Evolutionary conservation across 495 filamentous ascomycete genomes (phyloP).

Genomic region (Thermothielavioides terrestris): DNA sequence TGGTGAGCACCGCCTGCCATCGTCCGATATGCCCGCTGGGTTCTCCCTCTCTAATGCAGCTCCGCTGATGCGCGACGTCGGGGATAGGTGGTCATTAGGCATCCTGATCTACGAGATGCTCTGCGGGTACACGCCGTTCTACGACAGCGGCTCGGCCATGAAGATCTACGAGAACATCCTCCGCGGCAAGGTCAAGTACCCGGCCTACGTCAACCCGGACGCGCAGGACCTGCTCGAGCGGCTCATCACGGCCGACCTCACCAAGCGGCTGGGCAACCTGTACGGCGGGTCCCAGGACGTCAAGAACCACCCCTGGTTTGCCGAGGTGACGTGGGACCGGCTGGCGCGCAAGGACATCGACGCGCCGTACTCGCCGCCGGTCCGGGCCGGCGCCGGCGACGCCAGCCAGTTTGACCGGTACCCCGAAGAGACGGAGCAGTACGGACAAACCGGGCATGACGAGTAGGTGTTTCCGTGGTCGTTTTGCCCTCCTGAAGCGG

Average conservation of each 20-base stretch:
- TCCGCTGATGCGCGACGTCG: no score
- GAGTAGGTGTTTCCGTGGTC: slow-evolving; percentile 65
- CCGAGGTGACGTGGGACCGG: slow-evolving; percentile 95
- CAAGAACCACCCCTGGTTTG: slow-evolving; percentile 92
- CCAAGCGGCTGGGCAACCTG: slow-evolving; percentile 89
- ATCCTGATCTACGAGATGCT: slow-evolving; percentile 99
- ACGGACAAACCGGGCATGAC: slow-evolving; percentile 68
- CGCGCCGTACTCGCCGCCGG: slow-evolving; percentile 95
- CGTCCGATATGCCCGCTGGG: no score
- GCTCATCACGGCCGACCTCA: slow-evolving; percentile 89
- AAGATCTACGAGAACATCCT: slow-evolving; percentile 99
- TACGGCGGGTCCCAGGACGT: slow-evolving; percentile 89
- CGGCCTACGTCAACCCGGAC: slow-evolving; percentile 87
- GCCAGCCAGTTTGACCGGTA: slow-evolving; percentile 97
- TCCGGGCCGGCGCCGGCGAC: slow-evolving; percentile 85
- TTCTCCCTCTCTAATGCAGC: not conserved
- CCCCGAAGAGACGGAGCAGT: slow-evolving; percentile 90
- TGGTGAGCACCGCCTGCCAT: slow-evolving; percentile 76
- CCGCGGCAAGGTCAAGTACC: slow-evolving; percentile 87
- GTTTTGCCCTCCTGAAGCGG: no score
- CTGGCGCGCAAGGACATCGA: slow-evolving; percentile 93
- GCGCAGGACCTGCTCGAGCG: slow-evolving; percentile 85
- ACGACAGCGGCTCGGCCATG: slow-evolving; percentile 93
- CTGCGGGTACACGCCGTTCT: slow-evolving; percentile 96
- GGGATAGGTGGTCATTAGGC: slow-evolving; percentile 94